Evolutionary conservation across 169 alveolate species (phyloP).

Genomic region (Toxoplasma gondii): DNA sequence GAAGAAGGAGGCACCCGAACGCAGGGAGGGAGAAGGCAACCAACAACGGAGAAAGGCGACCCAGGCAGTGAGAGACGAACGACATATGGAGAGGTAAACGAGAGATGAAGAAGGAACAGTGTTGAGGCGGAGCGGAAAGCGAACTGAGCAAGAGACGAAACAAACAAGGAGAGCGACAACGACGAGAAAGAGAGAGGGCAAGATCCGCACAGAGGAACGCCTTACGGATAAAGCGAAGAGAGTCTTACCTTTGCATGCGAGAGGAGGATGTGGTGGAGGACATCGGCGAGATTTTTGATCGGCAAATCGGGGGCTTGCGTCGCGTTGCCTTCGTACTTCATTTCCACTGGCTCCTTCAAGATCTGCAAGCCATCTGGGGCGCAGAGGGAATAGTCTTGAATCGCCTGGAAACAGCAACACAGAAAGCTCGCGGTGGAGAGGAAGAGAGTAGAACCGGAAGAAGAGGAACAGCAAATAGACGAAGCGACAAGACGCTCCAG

Average conservation of each 20-base stretch:
- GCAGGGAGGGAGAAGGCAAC: neutral
- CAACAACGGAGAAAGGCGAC: neutral
- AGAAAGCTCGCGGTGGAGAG: neutral
- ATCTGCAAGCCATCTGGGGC: slow-evolving; percentile 84
- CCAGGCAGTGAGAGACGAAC: neutral
- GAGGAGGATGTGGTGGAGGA: slow-evolving; percentile 84
- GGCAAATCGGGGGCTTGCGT: slow-evolving; percentile 66
- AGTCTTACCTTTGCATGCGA: slow-evolving; percentile 80
- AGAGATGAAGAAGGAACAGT: neutral
- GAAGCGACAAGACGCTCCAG: no score
- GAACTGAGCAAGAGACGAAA: no score
- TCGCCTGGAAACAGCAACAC: slow-evolving; percentile 59
- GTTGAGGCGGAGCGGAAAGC: no score
- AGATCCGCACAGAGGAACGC: no score
- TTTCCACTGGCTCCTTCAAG: slow-evolving; percentile 80
- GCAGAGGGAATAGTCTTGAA: slow-evolving; percentile 84
- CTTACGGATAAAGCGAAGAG: no score
- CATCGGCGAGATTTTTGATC: slow-evolving; percentile 77
- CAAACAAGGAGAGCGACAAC: no score
- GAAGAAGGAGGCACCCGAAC: neutral
- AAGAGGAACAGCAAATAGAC: no score
- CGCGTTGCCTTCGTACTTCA: slow-evolving; percentile 82
- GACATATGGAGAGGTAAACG: neutral
- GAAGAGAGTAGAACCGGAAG: neutral
- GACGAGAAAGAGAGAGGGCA: no score